Percentiles rank a stretch among this genome's conserved stretches.
Conservation (phyloP, 495 filamentous ascomycete species). For the Aspergillus coremiiformis region DNA sequence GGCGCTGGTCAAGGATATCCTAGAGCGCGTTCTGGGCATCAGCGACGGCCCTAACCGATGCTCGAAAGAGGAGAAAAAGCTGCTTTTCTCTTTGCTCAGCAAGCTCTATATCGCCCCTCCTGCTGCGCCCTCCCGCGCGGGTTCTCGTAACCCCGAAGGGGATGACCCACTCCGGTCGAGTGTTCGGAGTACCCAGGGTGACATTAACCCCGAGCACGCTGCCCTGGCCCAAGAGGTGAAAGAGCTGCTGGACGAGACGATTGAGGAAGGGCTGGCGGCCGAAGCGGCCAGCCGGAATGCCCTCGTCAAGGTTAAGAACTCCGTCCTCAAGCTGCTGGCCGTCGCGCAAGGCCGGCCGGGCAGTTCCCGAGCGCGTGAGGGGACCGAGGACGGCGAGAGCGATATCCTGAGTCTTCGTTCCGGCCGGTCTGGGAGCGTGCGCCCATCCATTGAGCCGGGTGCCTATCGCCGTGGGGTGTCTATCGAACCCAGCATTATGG, state of each 20-base stretch:
- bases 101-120: constrained; percentile 73
- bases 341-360: constrained; percentile 31
- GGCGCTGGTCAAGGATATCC: constrained; percentile 30
- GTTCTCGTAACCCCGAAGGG: constrained; percentile 35
- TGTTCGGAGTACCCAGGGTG: constrained; percentile 29
- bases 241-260: constrained; percentile 53
- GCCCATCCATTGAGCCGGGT: constrained; percentile 34
- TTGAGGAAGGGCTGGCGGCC: constrained; percentile 58
- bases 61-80: constrained; percentile 77
- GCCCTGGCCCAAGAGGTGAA: constrained; percentile 37
- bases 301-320: constrained; percentile 70
- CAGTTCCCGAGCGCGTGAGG: constrained; percentile 29
- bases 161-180: constrained; percentile 37
- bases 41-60: constrained; percentile 31
- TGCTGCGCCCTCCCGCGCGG: constrained; percentile 25
- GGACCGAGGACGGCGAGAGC: constrained; percentile 32
- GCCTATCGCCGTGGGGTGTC: constrained; percentile 26
- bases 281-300: constrained; percentile 70
- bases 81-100: constrained; percentile 64
- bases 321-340: constrained; percentile 41
- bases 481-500: constrained; percentile 42
- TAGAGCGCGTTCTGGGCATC: constrained; percentile 27
- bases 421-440: constrained; percentile 31
- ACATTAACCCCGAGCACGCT: constrained; percentile 30
- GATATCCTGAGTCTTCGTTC: constrained; percentile 20